These are phyloP conservation scores for Neltuma alba DNA, from an alignment of 306 rosid species.

Conservation along the genomic window DNA sequence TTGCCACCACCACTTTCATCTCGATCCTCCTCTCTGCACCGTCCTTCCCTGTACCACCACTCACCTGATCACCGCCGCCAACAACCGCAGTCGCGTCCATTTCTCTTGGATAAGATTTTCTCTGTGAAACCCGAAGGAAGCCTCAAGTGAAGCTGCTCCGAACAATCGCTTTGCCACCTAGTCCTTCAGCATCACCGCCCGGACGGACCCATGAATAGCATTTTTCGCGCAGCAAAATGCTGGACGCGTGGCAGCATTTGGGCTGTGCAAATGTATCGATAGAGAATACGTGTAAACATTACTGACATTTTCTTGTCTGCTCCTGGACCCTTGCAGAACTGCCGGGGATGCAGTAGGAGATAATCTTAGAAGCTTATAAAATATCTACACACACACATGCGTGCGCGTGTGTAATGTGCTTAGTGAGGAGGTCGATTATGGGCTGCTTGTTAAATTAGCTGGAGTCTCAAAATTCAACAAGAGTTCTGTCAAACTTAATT, in stretches of 20 bases:
- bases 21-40: not conserved
- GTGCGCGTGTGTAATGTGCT: not conserved
- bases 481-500: not conserved
- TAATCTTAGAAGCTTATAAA: not conserved
- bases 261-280: not conserved
- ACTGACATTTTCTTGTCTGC: no score
- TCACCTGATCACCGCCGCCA: not conserved
- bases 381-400: no score
- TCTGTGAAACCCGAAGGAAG: not conserved
- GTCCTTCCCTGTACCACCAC: not conserved
- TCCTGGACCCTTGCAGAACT: not conserved
- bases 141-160: not conserved
- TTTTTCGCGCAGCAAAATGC: not conserved
- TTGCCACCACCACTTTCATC: slow-evolving; percentile 56
- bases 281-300: not conserved
- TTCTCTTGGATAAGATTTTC: not conserved
- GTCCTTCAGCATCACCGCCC: not conserved
- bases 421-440: not conserved
- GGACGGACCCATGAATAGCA: not conserved
- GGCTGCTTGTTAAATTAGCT: not conserved
- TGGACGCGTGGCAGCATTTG: not conserved
- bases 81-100: not conserved
- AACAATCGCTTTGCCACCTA: not conserved
- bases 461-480: no score
- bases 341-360: not conserved